phyloP scores from a whole-genome alignment of 176 grass and related monocot genomes.

The Calamus simplicifolius region DNA sequence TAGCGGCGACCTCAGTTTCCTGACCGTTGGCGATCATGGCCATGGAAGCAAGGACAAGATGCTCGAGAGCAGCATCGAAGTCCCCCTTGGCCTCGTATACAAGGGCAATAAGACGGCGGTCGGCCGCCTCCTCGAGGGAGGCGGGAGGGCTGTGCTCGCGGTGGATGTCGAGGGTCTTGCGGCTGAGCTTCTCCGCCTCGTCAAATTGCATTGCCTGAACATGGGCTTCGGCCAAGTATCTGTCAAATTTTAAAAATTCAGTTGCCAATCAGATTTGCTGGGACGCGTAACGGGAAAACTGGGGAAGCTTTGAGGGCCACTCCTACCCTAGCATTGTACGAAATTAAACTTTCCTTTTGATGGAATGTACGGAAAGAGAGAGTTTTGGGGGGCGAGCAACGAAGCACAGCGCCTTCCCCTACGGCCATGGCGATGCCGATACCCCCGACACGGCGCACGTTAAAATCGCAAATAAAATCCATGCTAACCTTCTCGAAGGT shows the following conservation, averaged over 20 bases:
- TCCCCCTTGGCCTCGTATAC: slow-evolving; percentile 92
- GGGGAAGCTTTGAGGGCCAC: no score
- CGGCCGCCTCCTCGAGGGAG: slow-evolving; percentile 81
- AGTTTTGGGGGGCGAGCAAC: no score
- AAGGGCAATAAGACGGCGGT: slow-evolving; percentile 87
- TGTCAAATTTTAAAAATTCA: slow-evolving; percentile 7
- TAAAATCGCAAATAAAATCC: no score
- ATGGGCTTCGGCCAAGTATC: slow-evolving; percentile 89
- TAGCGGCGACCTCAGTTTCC: slow-evolving; percentile 72
- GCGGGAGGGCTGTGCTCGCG: slow-evolving; percentile 78
- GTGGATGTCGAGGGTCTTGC: slow-evolving; percentile 82
- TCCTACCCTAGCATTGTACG: no score
- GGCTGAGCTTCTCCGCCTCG: slow-evolving; percentile 85
- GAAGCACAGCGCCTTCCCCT: no score
- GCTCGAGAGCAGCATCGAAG: slow-evolving; percentile 77
- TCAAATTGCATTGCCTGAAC: slow-evolving; percentile 94
- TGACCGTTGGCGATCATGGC: slow-evolving; percentile 76
- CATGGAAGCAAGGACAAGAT: slow-evolving; percentile 97
- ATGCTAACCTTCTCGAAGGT: no score
- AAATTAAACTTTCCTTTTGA: no score
- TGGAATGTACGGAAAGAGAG: no score
- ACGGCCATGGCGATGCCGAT: no score
- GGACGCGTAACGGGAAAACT: no score
- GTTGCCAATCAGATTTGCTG: no score
- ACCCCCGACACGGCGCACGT: no score